phyloP scores from a whole-genome alignment of 345 rosid species.

The Pelargonium nanum region DNA sequence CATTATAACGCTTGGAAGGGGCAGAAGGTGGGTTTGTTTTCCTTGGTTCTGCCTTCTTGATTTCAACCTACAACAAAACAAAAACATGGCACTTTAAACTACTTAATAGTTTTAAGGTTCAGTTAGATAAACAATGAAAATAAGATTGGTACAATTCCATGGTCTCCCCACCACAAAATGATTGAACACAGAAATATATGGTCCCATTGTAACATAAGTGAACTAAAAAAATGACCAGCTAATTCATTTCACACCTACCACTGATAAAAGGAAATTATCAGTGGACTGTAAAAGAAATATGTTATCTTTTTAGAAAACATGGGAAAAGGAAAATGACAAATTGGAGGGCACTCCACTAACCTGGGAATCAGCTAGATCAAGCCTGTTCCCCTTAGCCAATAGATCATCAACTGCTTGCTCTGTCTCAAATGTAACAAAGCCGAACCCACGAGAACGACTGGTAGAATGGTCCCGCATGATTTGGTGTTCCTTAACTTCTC shows the following conservation, averaged over 20 bases:
- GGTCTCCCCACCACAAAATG: background rate
- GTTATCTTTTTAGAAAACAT: background rate
- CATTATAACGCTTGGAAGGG: slow-evolving; percentile 47
- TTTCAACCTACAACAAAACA: slow-evolving; percentile 60
- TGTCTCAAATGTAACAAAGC: slow-evolving; percentile 56
- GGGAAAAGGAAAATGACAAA: background rate
- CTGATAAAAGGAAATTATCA: background rate
- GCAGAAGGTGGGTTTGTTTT: slow-evolving; percentile 62
- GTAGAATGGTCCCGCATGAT: slow-evolving; percentile 65
- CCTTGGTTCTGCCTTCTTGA: slow-evolving; percentile 99
- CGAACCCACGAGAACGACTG: slow-evolving; percentile 76
- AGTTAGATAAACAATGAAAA: too few species aligned
- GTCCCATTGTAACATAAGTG: too few species aligned
- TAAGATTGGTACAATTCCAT: background rate
- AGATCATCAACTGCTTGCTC: slow-evolving; percentile 67
- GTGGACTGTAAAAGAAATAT: background rate
- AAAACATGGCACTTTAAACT: background rate
- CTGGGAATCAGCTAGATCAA: slow-evolving; percentile 61
- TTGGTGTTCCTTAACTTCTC: slow-evolving; percentile 65
- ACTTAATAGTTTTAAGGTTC: too few species aligned
- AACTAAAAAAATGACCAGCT: too few species aligned
- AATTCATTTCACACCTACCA: background rate
- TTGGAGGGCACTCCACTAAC: slow-evolving; percentile 18
- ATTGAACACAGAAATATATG: background rate
- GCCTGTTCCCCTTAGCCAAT: slow-evolving; percentile 54